phyloP scores from a whole-genome alignment of 768 basidiomycete genomes.

The Antrodiella citrinella region DNA sequence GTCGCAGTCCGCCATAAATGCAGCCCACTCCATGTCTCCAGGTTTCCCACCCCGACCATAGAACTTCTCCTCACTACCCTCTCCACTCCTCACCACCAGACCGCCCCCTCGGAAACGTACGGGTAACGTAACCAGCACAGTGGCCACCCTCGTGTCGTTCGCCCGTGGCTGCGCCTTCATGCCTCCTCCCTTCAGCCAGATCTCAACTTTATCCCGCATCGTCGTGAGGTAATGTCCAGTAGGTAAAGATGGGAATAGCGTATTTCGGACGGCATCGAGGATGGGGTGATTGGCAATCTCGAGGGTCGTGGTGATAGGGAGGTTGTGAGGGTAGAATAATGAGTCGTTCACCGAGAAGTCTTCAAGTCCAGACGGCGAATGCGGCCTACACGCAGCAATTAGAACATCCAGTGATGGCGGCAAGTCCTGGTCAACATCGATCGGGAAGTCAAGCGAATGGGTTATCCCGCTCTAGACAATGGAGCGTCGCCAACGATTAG shows the following conservation, averaged over 20 bases:
- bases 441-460: slow-evolving; percentile 75
- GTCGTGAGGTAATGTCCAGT: slow-evolving; percentile 63
- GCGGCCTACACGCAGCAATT: slow-evolving; percentile 64
- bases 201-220: slow-evolving; percentile 60
- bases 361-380: slow-evolving; percentile 44
- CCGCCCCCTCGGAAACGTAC: slow-evolving; percentile 67
- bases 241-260: slow-evolving; percentile 66
- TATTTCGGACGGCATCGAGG: slow-evolving; percentile 63
- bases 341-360: slow-evolving; percentile 55
- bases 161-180: slow-evolving; percentile 48
- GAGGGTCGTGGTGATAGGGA: slow-evolving; percentile 67
- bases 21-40: slow-evolving; percentile 72
- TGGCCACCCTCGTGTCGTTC: slow-evolving; percentile 65
- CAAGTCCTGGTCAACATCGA: slow-evolving; percentile 65
- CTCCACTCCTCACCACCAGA: slow-evolving; percentile 46
- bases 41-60: slow-evolving; percentile 51
- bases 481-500: neutral
- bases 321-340: slow-evolving; percentile 62
- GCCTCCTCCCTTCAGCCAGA: slow-evolving; percentile 52
- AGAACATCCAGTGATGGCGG: slow-evolving; percentile 76
- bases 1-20: slow-evolving; percentile 67
- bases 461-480: slow-evolving; percentile 76
- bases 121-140: slow-evolving; percentile 65
- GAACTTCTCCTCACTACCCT: slow-evolving; percentile 55
- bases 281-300: slow-evolving; percentile 79